Conservation (phyloP, 1,284 basidiomycete genomes). For the Irpex lacteus region DNA sequence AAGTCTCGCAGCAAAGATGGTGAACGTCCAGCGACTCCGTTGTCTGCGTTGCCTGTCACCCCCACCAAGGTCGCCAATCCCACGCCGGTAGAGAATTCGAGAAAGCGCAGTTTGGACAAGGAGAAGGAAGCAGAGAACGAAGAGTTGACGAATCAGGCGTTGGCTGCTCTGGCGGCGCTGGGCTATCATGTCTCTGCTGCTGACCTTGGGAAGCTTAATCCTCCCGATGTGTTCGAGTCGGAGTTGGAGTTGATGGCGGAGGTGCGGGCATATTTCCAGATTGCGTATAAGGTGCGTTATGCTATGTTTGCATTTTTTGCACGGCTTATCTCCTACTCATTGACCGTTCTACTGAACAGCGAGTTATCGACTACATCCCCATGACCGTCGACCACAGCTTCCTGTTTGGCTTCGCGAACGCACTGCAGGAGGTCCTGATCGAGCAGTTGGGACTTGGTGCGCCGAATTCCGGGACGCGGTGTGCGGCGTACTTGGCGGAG, state of each 20-base stretch:
- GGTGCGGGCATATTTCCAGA: constrained; percentile 49
- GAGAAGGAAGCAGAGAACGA: constrained; percentile 10
- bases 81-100: neutral
- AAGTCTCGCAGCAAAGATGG: neutral
- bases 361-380: constrained; percentile 46
- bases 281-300: constrained; percentile 41
- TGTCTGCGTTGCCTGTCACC: neutral
- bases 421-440: constrained; percentile 36
- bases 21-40: neutral
- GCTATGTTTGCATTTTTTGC: neutral
- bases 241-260: constrained; percentile 51
- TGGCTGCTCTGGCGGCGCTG: constrained; percentile 31
- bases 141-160: constrained; percentile 19
- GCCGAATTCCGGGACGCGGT: constrained; percentile 32
- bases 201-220: constrained; percentile 38
- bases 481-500: constrained; percentile 40
- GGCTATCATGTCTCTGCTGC: constrained; percentile 32
- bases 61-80: neutral
- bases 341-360: constrained; percentile 24
- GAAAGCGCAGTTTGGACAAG: neutral
- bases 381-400: constrained; percentile 41
- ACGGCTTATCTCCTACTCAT: neutral
- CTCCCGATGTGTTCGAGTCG: constrained; percentile 40
- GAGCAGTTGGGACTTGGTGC: constrained; percentile 37
- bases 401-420: constrained; percentile 33